Evolutionary conservation across 176 grass and related monocot genomes (phyloP), one percentile per base, ranked within the genome.

Genomic region (Triticum dicoccoides): DNA sequence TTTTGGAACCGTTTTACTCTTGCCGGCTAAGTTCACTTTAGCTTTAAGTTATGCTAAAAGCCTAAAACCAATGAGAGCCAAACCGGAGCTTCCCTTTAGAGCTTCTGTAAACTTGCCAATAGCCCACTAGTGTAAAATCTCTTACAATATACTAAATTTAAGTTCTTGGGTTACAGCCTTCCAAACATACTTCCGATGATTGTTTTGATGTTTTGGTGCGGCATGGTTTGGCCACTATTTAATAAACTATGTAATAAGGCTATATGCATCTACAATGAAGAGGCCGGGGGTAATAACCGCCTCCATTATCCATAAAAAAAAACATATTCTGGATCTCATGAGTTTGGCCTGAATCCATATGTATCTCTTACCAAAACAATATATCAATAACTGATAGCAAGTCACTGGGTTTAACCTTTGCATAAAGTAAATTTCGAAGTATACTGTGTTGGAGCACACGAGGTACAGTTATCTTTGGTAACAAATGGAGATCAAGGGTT

Each of bases 331-430:
- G 17, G 17, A 62, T 83, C 21, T 61, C 51, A 42, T 61, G 81
- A 83, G 68, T 30, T 61, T 73, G 9, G 81, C 49, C 9, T 61
- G 21, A 73, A 39, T 73, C 14, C 12, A 41, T 83, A 61, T 32
- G 3, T 74, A n/a, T 45, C 24, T n/a, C 54, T 63, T 63, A 25
- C 69, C 70, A 84, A 21, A 84, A 44, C 39, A 84, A 63, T 59
- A 34, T 30, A 32, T 61, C 24, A 13, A 42, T 2, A 51, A 15
- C 79, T 51, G 62, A 34, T 74, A 74, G 11, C 82, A 44, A 44
- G 82, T 24, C 21, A 73, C 52, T 44, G 30, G 15, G 9, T 61
- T 47, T 75, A 29, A n/a, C 4, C 18, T 62, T 64, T 84, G 61
- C 64, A 52, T 81, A 47, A 33, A 47, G 11, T 84, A 84, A 83